phyloP scores from a whole-genome alignment of 148 eudicot species.

The Rhododendron vialii region DNA sequence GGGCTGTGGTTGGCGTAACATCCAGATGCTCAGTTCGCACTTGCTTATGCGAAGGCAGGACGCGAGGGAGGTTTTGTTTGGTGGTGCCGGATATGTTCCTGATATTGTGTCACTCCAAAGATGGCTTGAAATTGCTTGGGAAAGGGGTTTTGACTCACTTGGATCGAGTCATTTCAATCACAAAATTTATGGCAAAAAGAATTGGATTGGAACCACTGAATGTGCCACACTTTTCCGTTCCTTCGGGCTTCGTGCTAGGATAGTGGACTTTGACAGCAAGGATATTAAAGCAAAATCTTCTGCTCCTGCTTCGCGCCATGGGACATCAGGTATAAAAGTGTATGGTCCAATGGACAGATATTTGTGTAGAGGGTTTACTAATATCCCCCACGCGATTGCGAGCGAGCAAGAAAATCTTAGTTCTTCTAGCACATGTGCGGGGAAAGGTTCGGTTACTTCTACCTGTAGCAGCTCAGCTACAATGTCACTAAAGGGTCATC shows the following conservation, averaged over 20 bases:
- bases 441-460: constrained; percentile 16
- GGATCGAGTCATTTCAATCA: constrained; percentile 59
- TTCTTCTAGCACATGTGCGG: background rate
- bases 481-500: constrained; percentile 39
- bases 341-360: constrained; percentile 82
- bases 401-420: constrained; percentile 8
- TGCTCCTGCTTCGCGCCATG: background rate
- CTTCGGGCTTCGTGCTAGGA: constrained; percentile 85
- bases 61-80: constrained; percentile 59
- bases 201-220: constrained; percentile 96
- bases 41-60: constrained; percentile 57
- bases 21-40: constrained; percentile 85
- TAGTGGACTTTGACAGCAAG: constrained; percentile 76
- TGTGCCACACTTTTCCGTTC: constrained; percentile 84
- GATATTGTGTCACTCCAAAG: constrained; percentile 77
- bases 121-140: constrained; percentile 98
- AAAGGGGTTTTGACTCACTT: constrained; percentile 57
- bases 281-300: constrained; percentile 9
- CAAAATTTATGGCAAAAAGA: constrained; percentile 57
- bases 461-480: constrained; percentile 11
- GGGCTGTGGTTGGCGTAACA: constrained; percentile 99
- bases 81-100: constrained; percentile 83
- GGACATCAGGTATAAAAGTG: constrained; percentile 9
- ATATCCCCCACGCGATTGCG: background rate
- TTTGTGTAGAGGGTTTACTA: constrained; percentile 35